Conservation (phyloP, 106 monocot genomes). For the Phalaenopsis aphrodite region DNA sequence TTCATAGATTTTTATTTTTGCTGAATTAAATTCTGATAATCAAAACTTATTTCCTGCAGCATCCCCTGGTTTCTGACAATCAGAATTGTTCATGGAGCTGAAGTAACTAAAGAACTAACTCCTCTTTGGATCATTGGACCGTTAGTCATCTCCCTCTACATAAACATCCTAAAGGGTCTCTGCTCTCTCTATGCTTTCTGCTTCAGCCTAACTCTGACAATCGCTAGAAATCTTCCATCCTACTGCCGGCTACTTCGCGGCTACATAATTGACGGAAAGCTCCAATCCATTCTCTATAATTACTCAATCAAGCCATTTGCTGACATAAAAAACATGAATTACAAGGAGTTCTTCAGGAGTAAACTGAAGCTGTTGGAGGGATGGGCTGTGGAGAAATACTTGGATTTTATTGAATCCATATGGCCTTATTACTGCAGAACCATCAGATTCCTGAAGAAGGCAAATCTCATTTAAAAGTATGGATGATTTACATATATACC, state of each 20-base stretch:
- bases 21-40: neutral
- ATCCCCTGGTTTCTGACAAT: slow-evolving; percentile 52
- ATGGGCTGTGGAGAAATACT: slow-evolving; percentile 52
- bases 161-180: slow-evolving; percentile 50
- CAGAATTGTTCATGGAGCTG: slow-evolving; percentile 43
- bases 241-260: slow-evolving; percentile 20
- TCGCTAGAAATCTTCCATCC: slow-evolving; percentile 42
- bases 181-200: slow-evolving; percentile 41
- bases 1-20: neutral
- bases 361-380: slow-evolving; percentile 37
- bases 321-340: slow-evolving; percentile 41
- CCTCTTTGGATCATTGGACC: slow-evolving; percentile 75
- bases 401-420: slow-evolving; percentile 68
- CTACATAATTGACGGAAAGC: slow-evolving; percentile 49
- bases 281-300: slow-evolving; percentile 22
- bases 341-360: slow-evolving; percentile 18
- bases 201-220: slow-evolving; percentile 30
- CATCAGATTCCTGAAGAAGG: slow-evolving; percentile 72
- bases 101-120: slow-evolving; percentile 52
- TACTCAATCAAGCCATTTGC: slow-evolving; percentile 38
- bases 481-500: too few relatives aligned
- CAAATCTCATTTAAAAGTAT: slow-evolving; percentile 46
- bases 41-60: slow-evolving; percentile 28
- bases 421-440: slow-evolving; percentile 87
- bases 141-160: slow-evolving; percentile 40